phyloP scores from a whole-genome alignment of 495 filamentous ascomycete species.

The Hyaloscypha bicolor region DNA sequence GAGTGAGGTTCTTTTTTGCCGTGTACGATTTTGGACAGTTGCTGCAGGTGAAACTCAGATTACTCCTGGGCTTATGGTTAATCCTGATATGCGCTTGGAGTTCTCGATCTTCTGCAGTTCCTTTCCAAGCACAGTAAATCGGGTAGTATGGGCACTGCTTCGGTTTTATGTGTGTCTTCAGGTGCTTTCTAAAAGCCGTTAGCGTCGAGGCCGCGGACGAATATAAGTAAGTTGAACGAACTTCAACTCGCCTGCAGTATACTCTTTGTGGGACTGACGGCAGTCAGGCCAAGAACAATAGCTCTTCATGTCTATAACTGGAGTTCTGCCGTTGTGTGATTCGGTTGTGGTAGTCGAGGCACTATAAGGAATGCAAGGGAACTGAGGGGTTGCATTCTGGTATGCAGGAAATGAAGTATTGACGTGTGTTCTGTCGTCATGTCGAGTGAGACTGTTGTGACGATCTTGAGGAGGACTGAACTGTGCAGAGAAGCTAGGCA shows the following conservation, averaged over 20 bases:
- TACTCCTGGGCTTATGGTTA: conserved; percentile 1
- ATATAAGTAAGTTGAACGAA: conserved; percentile 2
- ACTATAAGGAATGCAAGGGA: conserved; percentile 3
- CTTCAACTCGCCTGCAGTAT: background rate
- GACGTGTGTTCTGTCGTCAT: background rate
- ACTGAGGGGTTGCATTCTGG: conserved; percentile 2
- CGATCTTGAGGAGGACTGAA: background rate
- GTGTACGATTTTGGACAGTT: background rate
- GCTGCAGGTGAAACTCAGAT: background rate
- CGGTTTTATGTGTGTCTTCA: conserved; percentile 7
- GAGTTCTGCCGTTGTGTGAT: background rate
- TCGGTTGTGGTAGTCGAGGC: background rate
- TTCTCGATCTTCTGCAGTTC: conserved; percentile 8
- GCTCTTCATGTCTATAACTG: background rate
- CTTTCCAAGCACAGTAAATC: conserved; percentile 2
- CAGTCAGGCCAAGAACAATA: conserved; percentile 6
- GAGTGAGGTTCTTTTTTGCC: background rate
- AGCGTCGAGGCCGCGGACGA: background rate
- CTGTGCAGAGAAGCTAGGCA: conserved; percentile 5
- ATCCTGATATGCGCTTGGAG: conserved; percentile 1
- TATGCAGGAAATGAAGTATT: conserved; percentile 1
- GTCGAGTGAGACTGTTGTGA: background rate
- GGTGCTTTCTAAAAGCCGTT: conserved; percentile 4
- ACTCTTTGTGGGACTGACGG: background rate
- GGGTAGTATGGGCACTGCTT: conserved; percentile 1